phyloP scores from a whole-genome alignment of 306 rosid genomes.

The Calophaca sinica region DNA sequence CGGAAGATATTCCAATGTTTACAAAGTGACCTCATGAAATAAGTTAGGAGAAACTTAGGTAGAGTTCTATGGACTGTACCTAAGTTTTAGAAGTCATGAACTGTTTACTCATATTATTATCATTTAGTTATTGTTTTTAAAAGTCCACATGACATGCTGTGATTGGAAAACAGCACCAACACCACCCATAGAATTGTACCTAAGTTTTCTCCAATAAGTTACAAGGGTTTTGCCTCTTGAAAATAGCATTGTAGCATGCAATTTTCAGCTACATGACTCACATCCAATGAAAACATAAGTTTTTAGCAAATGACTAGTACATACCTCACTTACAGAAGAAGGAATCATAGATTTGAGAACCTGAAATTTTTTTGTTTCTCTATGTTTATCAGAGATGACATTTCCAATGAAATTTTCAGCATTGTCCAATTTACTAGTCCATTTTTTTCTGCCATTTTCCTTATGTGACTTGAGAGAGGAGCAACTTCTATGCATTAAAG shows the following conservation, averaged over 20 bases:
- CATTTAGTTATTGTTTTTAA: too few species aligned
- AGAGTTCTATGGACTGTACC: too few species aligned
- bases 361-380: conserved; percentile 58
- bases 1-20: neutral
- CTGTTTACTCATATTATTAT: too few species aligned
- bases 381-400: conserved; percentile 37
- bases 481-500: conserved; percentile 56
- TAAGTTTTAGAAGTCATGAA: too few species aligned
- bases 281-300: neutral
- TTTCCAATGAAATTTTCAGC: conserved; percentile 39
- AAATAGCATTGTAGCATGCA: conserved; percentile 32
- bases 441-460: conserved; percentile 43
- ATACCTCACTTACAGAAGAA: conserved; percentile 64
- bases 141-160: too few species aligned
- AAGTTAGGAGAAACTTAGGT: neutral
- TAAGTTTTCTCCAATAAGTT: too few species aligned
- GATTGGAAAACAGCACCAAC: too few species aligned
- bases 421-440: conserved; percentile 47
- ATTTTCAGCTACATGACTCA: neutral
- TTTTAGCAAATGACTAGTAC: neutral
- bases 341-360: conserved; percentile 69
- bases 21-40: conserved; percentile 22
- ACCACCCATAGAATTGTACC: too few species aligned
- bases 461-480: conserved; percentile 44
- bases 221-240: neutral